Base-by-base conservation (phyloP, 2,329 filamentous ascomycete genomes). In the Fusarium avenaceum region DNA sequence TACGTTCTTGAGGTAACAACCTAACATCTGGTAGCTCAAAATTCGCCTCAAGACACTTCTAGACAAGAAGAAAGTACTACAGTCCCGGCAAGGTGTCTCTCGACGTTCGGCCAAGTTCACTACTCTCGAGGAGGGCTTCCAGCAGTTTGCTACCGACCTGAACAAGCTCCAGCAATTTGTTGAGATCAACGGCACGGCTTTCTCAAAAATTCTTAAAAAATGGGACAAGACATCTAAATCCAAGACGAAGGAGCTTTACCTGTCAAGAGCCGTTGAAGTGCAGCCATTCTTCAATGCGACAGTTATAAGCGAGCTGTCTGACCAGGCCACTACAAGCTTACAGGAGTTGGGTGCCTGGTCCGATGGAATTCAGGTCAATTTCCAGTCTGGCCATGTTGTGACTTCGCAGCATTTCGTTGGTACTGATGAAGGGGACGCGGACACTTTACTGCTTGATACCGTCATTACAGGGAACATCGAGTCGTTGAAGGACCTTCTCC, bases 171-270 rank as follows among this genome's bases (percentile, higher is more conserved):
- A 97, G 84, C 96, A 98, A 83, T 99, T 98, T 80, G 94, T 99
- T 69, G 95, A 98, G 79, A 92, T 98, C 77, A 99, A 99, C 77
- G 95, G 96, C 75, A 97, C 93, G 3, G 96, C 94, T 17, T 97
- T 98, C 78, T 97, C 95, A 28, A 99, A 99, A 80, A 99, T 99
- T 62, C 83, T 99, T 68, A 99, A 99, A 82, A 99, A 99, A 87
- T 99, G 96, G 96, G 96, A 99, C 82, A 99, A 99, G 87, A 97
- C 94, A 2, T 97, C 95, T 72, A 99, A 98, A 86, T 98, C 95
- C 51, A 95, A 95, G 79, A 97, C 96, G 62, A 99, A 99, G 80
- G 96, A 98, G 81, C 87, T 98, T 40, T 99, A 98, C 77, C 89
- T 99, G 35, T 96, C 96, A 11, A 88, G 96, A 63, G 96, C 96